phyloP scores from a whole-genome alignment of 129 eudicot species.

The Apium graveolens region DNA sequence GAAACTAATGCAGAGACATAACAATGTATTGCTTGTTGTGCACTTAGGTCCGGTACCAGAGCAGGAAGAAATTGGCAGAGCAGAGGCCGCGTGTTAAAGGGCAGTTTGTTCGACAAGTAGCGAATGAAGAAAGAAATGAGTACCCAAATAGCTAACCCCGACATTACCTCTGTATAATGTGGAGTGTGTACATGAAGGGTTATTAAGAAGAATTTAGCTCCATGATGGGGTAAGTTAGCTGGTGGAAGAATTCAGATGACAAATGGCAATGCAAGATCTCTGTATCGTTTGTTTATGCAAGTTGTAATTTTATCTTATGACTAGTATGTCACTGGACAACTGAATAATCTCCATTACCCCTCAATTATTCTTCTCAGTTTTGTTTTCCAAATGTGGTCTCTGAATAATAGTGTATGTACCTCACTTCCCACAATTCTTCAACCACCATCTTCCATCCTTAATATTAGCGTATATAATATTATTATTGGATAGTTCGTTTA shows the following conservation, averaged over 20 bases:
- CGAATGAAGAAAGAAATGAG: conserved; percentile 26
- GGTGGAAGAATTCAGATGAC: not conserved
- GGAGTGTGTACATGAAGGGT: conserved; percentile 29
- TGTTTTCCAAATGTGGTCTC: not conserved
- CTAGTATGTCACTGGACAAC: not conserved
- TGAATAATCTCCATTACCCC: not conserved
- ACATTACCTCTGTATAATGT: conserved; percentile 6
- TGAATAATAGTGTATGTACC: not conserved
- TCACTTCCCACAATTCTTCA: not conserved
- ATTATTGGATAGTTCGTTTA: too few species aligned
- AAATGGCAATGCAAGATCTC: not conserved
- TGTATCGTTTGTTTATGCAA: not conserved
- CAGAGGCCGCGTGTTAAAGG: conserved; percentile 73
- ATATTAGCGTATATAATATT: too few species aligned
- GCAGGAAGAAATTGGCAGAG: conserved; percentile 71
- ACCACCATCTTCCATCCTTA: not conserved
- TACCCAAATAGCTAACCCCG: conserved; percentile 33
- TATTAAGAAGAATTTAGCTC: conserved; percentile 18
- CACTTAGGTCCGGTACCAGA: conserved; percentile 52
- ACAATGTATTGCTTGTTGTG: not conserved
- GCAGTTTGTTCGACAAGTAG: conserved; percentile 58
- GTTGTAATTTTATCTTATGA: not conserved
- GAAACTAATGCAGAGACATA: too few species aligned
- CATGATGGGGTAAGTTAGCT: not conserved
- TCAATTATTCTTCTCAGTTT: not conserved